Evolutionary conservation across 164 flowering plant species (phyloP).

Genomic region (Chimonanthus praecox): DNA sequence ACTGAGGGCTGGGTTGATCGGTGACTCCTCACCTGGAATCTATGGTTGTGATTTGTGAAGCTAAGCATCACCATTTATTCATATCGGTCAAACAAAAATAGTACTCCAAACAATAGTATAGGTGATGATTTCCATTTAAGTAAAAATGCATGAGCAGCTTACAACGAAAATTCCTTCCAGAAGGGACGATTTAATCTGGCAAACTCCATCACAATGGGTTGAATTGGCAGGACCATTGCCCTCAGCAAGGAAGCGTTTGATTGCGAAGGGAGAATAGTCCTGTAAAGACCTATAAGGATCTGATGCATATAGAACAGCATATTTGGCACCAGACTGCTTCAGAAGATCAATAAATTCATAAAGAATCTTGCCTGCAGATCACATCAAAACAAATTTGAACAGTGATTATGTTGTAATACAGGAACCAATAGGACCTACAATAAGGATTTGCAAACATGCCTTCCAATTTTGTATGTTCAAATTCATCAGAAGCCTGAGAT

Average conservation of each 20-base stretch:
- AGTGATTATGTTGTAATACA: background rate
- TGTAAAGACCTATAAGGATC: constrained; percentile 48
- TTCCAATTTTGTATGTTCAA: constrained; percentile 40
- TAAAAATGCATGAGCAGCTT: constrained; percentile 27
- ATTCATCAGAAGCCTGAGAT: constrained; percentile 23
- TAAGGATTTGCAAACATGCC: constrained; percentile 28
- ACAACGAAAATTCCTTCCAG: constrained; percentile 79
- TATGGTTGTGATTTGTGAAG: too few relatives aligned
- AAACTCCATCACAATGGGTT: constrained; percentile 68
- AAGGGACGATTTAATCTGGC: constrained; percentile 76
- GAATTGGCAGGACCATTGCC: constrained; percentile 40
- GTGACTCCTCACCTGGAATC: too few relatives aligned
- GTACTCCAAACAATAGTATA: too few relatives aligned
- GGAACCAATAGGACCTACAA: background rate
- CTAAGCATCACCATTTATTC: too few relatives aligned
- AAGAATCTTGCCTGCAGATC: constrained; percentile 54
- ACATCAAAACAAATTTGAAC: constrained; percentile 6
- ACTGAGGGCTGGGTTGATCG: too few relatives aligned
- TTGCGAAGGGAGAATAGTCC: constrained; percentile 31
- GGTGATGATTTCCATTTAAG: too few relatives aligned
- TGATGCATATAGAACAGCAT: constrained; percentile 72
- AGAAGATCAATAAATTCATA: constrained; percentile 53
- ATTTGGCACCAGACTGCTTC: constrained; percentile 61
- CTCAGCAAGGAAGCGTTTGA: constrained; percentile 75
- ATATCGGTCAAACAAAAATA: too few relatives aligned